Percentiles rank a stretch among this genome's conserved stretches.
Conservation (phyloP, 83 land plant genomes). For the Thuja plicata region DNA sequence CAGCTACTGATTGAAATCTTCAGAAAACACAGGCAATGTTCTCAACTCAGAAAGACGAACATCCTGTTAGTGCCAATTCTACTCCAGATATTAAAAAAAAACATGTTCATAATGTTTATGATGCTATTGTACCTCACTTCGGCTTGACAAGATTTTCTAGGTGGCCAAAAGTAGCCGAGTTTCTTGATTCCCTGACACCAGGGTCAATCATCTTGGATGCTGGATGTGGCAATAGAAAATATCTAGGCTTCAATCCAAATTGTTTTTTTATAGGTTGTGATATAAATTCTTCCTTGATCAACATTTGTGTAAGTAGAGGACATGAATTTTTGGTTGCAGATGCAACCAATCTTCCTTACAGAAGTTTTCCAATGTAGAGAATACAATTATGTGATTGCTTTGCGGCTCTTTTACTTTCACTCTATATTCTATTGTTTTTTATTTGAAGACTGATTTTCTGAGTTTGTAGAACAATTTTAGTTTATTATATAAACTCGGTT, state of each 20-base stretch:
- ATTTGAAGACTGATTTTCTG: too few relatives aligned
- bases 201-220: slow-evolving; percentile 84
- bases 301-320: slow-evolving; percentile 77
- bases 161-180: slow-evolving; percentile 94
- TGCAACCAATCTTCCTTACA: slow-evolving; percentile 85
- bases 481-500: too few relatives aligned
- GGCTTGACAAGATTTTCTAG: slow-evolving; percentile 94
- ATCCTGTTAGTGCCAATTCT: slow-evolving; percentile 27
- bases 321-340: slow-evolving; percentile 95
- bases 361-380: too few relatives aligned
- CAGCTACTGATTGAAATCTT: neutral
- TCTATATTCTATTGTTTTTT: too few relatives aligned
- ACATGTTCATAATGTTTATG: slow-evolving; percentile 92
- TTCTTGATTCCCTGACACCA: slow-evolving; percentile 57
- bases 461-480: too few relatives aligned
- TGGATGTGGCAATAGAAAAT: slow-evolving; percentile 98
- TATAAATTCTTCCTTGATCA: slow-evolving; percentile 75
- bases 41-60: neutral
- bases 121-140: slow-evolving; percentile 98
- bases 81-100: slow-evolving; percentile 95
- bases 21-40: neutral
- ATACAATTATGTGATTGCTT: too few relatives aligned
- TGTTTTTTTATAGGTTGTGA: slow-evolving; percentile 93
- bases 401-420: too few relatives aligned
- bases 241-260: slow-evolving; percentile 75